phyloP scores from a whole-genome alignment of 2,329 filamentous ascomycete genomes.

The Tricladium varicosporioides region DNA sequence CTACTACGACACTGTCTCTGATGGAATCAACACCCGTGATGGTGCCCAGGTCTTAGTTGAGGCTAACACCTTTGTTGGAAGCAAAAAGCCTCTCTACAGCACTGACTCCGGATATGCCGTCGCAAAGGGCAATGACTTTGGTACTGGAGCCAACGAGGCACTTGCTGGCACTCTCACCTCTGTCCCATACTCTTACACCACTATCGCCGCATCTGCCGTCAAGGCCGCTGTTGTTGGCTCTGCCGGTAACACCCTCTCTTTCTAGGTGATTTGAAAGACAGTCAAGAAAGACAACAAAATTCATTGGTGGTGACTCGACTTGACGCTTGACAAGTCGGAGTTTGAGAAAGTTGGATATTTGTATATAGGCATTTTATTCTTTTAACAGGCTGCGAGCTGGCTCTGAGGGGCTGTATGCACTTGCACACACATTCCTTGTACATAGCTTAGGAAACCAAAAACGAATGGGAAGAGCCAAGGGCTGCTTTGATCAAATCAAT shows the following conservation, averaged over 20 bases:
- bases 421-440: too few relatives aligned
- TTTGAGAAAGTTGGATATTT: too few relatives aligned
- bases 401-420: too few relatives aligned
- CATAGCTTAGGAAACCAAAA: too few relatives aligned
- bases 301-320: too few relatives aligned
- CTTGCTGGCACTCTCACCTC: constrained; percentile 48
- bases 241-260: constrained; percentile 36
- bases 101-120: constrained; percentile 44
- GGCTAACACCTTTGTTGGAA: constrained; percentile 49
- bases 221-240: constrained; percentile 37
- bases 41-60: constrained; percentile 56
- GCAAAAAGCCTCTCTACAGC: constrained; percentile 44
- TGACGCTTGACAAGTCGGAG: too few relatives aligned
- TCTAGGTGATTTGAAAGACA: constrained; percentile 20
- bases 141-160: constrained; percentile 47
- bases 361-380: too few relatives aligned
- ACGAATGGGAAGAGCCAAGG: too few relatives aligned
- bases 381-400: too few relatives aligned
- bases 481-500: too few relatives aligned
- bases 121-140: constrained; percentile 45
- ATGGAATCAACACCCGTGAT: constrained; percentile 56
- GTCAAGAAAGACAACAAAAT: not conserved
- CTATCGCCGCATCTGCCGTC: constrained; percentile 48
- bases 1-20: constrained; percentile 44
- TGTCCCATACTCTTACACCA: constrained; percentile 53